These are phyloP conservation scores for Pisolithus sp. DNA, from an alignment of 768 basidiomycete species.

Conservation along the genomic window DNA sequence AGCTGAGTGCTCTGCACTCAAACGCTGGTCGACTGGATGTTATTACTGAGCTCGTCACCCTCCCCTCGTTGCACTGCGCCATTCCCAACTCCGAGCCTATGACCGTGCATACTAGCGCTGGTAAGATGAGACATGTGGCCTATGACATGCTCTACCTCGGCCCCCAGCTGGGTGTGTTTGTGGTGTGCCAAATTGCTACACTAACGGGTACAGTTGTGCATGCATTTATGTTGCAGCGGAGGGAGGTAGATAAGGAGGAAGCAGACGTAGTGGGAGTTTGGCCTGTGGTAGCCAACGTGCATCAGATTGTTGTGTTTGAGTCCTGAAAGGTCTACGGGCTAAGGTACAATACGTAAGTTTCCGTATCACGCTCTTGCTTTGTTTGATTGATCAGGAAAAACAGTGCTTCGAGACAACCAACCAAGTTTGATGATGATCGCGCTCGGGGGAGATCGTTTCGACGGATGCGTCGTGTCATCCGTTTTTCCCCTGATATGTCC, in stretches of 20 bases:
- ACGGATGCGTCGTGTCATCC: slow-evolving; percentile 13
- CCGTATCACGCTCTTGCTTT: too few species aligned
- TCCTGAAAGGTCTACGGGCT: slow-evolving; percentile 2
- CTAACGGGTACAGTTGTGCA: slow-evolving; percentile 19
- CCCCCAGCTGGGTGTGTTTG: slow-evolving; percentile 20
- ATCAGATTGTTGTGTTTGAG: slow-evolving; percentile 28
- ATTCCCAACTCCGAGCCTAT: neutral
- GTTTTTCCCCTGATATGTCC: neutral
- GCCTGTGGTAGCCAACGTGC: slow-evolving; percentile 23
- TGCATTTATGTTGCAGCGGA: slow-evolving; percentile 25
- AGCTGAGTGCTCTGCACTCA: slow-evolving; percentile 12
- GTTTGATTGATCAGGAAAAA: too few species aligned
- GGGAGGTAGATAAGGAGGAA: slow-evolving; percentile 25
- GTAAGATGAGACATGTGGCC: slow-evolving; percentile 8
- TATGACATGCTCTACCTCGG: slow-evolving; percentile 30
- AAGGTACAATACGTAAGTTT: neutral
- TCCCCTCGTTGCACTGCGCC: slow-evolving; percentile 20
- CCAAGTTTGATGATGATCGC: slow-evolving; percentile 88
- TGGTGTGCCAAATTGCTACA: slow-evolving; percentile 15
- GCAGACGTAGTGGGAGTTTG: slow-evolving; percentile 23
- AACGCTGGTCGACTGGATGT: slow-evolving; percentile 24
- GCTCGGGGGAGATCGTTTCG: slow-evolving; percentile 31
- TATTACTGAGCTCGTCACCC: slow-evolving; percentile 15
- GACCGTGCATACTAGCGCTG: neutral
- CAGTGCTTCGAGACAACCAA: slow-evolving; percentile 25